Base-by-base conservation (phyloP, 805 yeast species). In the Schizosaccharomyces cryophilus region DNA sequence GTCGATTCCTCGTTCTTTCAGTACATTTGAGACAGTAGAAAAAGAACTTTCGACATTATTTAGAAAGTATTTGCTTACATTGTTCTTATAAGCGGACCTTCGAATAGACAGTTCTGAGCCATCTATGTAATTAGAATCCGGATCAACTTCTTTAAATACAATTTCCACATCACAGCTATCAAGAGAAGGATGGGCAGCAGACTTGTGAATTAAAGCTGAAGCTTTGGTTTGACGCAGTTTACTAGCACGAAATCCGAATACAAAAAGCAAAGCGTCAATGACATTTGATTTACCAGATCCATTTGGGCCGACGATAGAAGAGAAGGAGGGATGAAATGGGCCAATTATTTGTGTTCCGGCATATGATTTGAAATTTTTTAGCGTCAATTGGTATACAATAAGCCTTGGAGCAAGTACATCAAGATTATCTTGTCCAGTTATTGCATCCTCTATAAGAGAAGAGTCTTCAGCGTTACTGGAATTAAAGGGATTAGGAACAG, bases 211-310 rank as follows among this genome's bases (percentile, higher is more conserved):
- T 68, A 93, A 76, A 62, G 89, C 96, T 1, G 93, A 82, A n/a
- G 93, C 72, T 68, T 88, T 90, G 0, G 90, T 85, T 66, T 93
- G 99, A 68, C 99, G 82, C 96, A 93, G 88, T 70, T 94, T 93
- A 69, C 82, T 81, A 0, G 98, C 97, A 62, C 97, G 76, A 72
- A 93, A 93, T 0, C 99, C 99, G 74, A 93, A 93, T 1, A 94
- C 98, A 71, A 93, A 93, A 42, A 94, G 77, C 77, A 93, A 81
- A 4, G 96, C 87, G 70, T 94, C 98, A 70, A 93, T 93, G 65
- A 93, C 96, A 68, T 94, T 93, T 17, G 97, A 89, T 72, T 93
- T 93, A 1, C 99, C 99, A 13, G 95, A 85, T 7, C 99, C 99
- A 70, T 93, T 93, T 4, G 98, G 98, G 0, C 99, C 99, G 15